Evolutionary conservation across 2,329 filamentous ascomycete species (phyloP).

Genomic region (Lasiodiplodia hormozganensis): DNA sequence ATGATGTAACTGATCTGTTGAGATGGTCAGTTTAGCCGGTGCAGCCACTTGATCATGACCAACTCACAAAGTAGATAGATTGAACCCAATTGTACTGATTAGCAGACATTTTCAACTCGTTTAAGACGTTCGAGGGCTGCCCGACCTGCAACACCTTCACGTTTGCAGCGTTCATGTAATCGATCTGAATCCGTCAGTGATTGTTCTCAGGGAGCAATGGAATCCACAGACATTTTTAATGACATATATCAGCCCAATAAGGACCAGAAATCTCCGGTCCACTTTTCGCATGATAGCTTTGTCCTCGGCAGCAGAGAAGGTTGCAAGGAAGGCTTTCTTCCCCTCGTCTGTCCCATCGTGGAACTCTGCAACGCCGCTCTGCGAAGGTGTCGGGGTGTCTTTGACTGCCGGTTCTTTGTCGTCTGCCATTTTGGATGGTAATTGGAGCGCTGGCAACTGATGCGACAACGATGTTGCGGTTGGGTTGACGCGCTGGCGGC

Average conservation of each 20-base stretch:
- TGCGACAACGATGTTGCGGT: not conserved
- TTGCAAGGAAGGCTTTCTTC: constrained; percentile 35
- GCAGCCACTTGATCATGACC: not conserved
- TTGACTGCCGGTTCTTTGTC: not conserved
- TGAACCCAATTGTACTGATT: constrained; percentile 38
- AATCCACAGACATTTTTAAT: constrained; percentile 35
- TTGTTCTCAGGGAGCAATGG: not conserved
- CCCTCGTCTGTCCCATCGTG: constrained; percentile 31
- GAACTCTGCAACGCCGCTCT: not conserved
- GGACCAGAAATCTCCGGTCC: constrained; percentile 34
- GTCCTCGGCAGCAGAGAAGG: constrained; percentile 36
- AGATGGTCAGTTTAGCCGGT: not conserved
- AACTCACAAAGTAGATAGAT: constrained; percentile 34
- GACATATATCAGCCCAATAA: constrained; percentile 37
- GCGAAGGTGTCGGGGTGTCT: not conserved
- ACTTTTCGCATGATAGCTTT: constrained; percentile 38
- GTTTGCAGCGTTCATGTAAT: constrained; percentile 37
- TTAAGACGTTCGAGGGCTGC: constrained; percentile 32
- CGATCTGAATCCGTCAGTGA: constrained; percentile 32
- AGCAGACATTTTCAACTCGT: constrained; percentile 35
- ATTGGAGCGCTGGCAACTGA: not conserved
- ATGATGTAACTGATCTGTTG: constrained; percentile 36
- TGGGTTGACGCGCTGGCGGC: not conserved
- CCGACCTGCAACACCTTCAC: constrained; percentile 37
- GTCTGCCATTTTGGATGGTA: not conserved